Percentiles rank a stretch among this genome's conserved stretches.
phyloP scores from a whole-genome alignment of 164 flowering plant genomes.

The Amborella trichopoda region DNA sequence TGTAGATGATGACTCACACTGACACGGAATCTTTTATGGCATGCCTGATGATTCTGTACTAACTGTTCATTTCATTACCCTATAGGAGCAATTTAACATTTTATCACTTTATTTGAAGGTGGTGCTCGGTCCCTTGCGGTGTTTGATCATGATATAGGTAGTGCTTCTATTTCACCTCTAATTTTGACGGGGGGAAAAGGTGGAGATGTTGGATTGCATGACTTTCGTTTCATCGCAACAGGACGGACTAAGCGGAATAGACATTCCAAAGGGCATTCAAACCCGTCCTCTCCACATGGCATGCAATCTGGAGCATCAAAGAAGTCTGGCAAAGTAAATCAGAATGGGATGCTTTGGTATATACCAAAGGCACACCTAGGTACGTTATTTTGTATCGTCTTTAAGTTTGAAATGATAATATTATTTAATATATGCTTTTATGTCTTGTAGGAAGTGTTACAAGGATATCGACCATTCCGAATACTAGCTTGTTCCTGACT shows the following conservation, averaged over 20 bases:
- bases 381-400: constrained; percentile 11
- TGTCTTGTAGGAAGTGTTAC: constrained; percentile 52
- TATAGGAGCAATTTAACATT: no score
- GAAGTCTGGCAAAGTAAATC: constrained; percentile 45
- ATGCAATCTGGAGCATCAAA: constrained; percentile 9
- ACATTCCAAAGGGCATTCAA: constrained; percentile 24
- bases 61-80: no score
- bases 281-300: constrained; percentile 18
- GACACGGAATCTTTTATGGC: no score
- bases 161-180: constrained; percentile 82
- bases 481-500: constrained; percentile 86
- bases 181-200: constrained; percentile 88
- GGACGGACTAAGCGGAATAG: constrained; percentile 63
- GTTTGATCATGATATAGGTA: constrained; percentile 78
- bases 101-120: constrained; percentile 56
- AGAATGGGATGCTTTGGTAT: constrained; percentile 95
- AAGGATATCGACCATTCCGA: constrained; percentile 71
- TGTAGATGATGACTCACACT: no score
- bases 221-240: constrained; percentile 91
- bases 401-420: not conserved
- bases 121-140: constrained; percentile 84
- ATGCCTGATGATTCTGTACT: no score
- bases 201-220: constrained; percentile 92
- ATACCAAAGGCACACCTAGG: constrained; percentile 97
- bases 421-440: not conserved